Evolutionary conservation across 169 alveolate species (phyloP), one percentile per base, ranked within the genome.

Genomic region (Plasmodium gaboni): DNA sequence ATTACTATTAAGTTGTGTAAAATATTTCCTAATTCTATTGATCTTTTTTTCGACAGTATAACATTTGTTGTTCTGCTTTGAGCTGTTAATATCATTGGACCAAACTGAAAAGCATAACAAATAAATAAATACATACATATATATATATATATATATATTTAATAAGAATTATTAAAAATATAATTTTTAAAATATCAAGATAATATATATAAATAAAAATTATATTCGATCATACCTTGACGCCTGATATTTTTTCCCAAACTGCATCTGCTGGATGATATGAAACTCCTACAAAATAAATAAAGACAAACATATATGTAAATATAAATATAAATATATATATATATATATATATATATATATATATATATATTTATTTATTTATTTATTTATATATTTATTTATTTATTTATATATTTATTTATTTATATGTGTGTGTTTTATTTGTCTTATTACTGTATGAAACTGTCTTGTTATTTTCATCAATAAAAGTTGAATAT

Each of bases 41-140:
- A 78, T 53, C 89, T 64, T 46, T 78, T 78, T 78, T 78, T 78
- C 9, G 89, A 67, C 48, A 78, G 53, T 64, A 78, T 78, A 8
- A 78, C 89, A 78, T 78, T 78, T 24, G 89, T 78, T 46, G 89
- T 78, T 65, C 89, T 63, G 32, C 89, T 78, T 38, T 78, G 89
- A 7, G 89, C 74, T 13, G 89, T 78, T 57, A 78, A 69, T 48
- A 78, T 78, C 89, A 78, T 53, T 6, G 89, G 89, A 19, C 89
- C 89, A 42, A 78, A 64, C 89, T 78, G 59, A 4, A 32, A 64
- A 65, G 44, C 2, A 53, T 53, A 19, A 38, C 32, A 51, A 65
- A 65, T 50, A 9, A 76, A 28, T 28, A 28, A 5, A 32, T 32
- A 32, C 7, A 28, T 28, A 28, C 0, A 24, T 15, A 55, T 38